Percentiles rank a stretch among this genome's conserved stretches.
Evolutionary conservation across 2,329 filamentous ascomycete genomes (phyloP).

Genomic region (Fusarium robinianum): DNA sequence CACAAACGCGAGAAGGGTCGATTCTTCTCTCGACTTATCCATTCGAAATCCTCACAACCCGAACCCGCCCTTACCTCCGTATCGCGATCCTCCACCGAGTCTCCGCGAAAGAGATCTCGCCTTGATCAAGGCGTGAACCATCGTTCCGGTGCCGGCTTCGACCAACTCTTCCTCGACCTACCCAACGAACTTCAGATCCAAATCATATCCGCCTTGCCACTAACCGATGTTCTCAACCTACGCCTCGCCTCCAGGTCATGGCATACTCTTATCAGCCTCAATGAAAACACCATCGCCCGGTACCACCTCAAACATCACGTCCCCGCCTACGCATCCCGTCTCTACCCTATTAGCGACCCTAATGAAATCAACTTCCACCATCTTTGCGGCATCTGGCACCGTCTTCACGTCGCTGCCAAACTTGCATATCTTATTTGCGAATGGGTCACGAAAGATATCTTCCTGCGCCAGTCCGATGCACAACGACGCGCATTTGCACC

Average conservation of each 20-base stretch:
- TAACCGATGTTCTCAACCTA: constrained; percentile 64
- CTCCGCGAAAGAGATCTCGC: constrained; percentile 41
- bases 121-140: constrained; percentile 5
- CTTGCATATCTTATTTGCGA: constrained; percentile 65
- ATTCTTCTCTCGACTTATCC: constrained; percentile 47
- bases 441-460: constrained; percentile 69
- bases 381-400: constrained; percentile 67
- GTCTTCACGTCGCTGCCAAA: constrained; percentile 67
- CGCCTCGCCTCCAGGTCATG: constrained; percentile 62
- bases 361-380: constrained; percentile 61
- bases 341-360: constrained; percentile 60
- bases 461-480: constrained; percentile 59
- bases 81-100: constrained; percentile 34
- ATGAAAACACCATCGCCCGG: constrained; percentile 64
- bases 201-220: constrained; percentile 62
- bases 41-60: constrained; percentile 39
- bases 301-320: constrained; percentile 64
- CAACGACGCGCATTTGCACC: constrained; percentile 62
- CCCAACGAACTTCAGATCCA: constrained; percentile 67
- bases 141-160: constrained; percentile 46
- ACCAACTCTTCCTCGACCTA: constrained; percentile 61
- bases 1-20: constrained; percentile 49
- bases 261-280: constrained; percentile 62
- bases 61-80: constrained; percentile 18
- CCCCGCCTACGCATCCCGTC: constrained; percentile 61